phyloP scores from a whole-genome alignment of 768 basidiomycete genomes.

The Boletus sp. region DNA sequence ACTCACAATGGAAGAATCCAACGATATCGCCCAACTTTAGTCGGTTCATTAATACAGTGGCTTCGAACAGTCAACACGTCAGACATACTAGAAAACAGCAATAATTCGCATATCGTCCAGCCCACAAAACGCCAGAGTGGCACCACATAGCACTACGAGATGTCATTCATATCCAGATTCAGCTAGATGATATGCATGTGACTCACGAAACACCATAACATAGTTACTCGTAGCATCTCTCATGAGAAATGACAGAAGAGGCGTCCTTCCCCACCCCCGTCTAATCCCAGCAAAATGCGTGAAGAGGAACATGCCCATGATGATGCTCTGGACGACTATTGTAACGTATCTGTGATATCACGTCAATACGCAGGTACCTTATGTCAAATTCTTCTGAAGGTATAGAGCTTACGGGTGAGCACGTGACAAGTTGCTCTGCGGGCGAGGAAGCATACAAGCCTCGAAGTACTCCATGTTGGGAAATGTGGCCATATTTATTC shows the following conservation, averaged over 20 bases:
- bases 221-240: constrained; percentile 49
- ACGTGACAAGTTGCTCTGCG: not conserved
- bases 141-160: constrained; percentile 1
- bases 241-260: constrained; percentile 39
- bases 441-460: constrained; percentile 27
- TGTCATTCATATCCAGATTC: not conserved
- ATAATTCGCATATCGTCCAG: constrained; percentile 1
- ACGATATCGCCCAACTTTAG: constrained; percentile 15
- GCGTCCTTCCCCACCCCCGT: constrained; percentile 42
- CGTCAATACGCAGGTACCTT: not conserved
- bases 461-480: not conserved
- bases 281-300: constrained; percentile 37
- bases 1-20: constrained; percentile 19
- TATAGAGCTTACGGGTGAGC: constrained; percentile 17
- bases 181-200: not conserved
- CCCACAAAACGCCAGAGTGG: not conserved
- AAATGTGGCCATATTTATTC: constrained; percentile 21
- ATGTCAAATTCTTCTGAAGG: not conserved
- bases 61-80: not conserved
- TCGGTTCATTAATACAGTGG: not conserved
- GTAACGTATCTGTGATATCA: constrained; percentile 6
- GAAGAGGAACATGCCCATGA: constrained; percentile 38
- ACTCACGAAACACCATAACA: constrained; percentile 39
- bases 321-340: constrained; percentile 35
- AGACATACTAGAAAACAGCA: constrained; percentile 6